phyloP scores from a whole-genome alignment of 768 basidiomycete species.

The Cystobasidium tubakii region DNA sequence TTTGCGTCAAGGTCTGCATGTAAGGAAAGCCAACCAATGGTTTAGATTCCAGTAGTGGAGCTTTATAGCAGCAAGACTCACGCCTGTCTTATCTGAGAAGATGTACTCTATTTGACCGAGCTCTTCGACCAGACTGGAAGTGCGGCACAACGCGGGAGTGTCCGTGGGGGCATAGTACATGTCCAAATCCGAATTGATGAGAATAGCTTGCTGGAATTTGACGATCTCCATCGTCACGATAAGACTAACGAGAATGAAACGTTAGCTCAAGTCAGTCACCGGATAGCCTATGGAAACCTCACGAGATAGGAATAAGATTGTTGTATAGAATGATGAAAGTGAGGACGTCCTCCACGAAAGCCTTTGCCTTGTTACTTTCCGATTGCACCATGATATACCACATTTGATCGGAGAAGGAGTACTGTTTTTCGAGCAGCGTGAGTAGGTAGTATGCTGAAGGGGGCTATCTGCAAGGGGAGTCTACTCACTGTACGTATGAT shows the following conservation, averaged over 20 bases:
- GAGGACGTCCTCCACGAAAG: conserved; percentile 89
- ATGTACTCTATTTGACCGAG: conserved; percentile 96
- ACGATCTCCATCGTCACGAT: conserved; percentile 99
- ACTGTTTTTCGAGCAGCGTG: conserved; percentile 52
- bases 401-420: conserved; percentile 77
- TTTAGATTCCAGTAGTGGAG: not conserved
- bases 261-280: not conserved
- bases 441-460: not conserved
- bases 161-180: conserved; percentile 96
- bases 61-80: not conserved
- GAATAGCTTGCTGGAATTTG: conserved; percentile 92
- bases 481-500: conserved; percentile 68
- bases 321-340: conserved; percentile 99
- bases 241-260: conserved; percentile 52
- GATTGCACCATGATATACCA: conserved; percentile 76
- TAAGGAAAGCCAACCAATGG: not conserved
- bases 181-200: conserved; percentile 85
- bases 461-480: not conserved
- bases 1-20: conserved; percentile 70
- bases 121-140: conserved; percentile 95
- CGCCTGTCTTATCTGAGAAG: conserved; percentile 86
- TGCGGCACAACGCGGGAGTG: conserved; percentile 94
- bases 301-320: conserved; percentile 95
- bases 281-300: conserved; percentile 2
- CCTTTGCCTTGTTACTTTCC: conserved; percentile 54